Conservation (phyloP, 2,329 filamentous ascomycete genomes). For the Talaromyces verruculosus region DNA sequence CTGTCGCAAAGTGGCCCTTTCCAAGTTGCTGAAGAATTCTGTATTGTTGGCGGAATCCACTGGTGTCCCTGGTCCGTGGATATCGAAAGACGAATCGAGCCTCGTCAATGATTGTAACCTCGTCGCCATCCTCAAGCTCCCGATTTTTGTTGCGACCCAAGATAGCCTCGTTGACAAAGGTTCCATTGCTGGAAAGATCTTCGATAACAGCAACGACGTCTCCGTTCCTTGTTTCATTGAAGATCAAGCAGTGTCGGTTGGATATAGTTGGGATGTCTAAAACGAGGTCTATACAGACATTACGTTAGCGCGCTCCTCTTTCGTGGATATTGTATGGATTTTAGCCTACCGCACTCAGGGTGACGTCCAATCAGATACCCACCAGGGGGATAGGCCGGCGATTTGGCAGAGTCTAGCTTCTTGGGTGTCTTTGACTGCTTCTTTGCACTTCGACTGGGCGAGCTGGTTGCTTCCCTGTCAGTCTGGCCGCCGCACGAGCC, state of each 20-base stretch:
- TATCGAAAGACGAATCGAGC: slow-evolving; percentile 91
- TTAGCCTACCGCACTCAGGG: slow-evolving; percentile 78
- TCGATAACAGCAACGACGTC: slow-evolving; percentile 72
- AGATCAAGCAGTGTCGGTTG: slow-evolving; percentile 65
- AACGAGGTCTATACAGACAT: slow-evolving; percentile 58
- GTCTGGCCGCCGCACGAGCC: slow-evolving; percentile 34
- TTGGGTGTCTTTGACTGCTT: slow-evolving; percentile 54
- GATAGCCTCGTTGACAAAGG: slow-evolving; percentile 88
- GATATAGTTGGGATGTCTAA: slow-evolving; percentile 79
- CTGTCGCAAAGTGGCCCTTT: slow-evolving; percentile 92
- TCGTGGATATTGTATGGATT: neutral
- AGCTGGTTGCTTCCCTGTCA: slow-evolving; percentile 41
- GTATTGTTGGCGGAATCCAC: slow-evolving; percentile 83
- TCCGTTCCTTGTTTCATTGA: slow-evolving; percentile 58
- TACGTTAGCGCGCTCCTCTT: slow-evolving; percentile 23
- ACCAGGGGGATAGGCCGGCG: slow-evolving; percentile 61
- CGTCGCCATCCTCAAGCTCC: slow-evolving; percentile 84
- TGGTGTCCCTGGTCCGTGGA: slow-evolving; percentile 70
- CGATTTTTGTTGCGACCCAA: slow-evolving; percentile 89
- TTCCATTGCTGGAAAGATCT: slow-evolving; percentile 93
- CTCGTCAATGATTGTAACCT: slow-evolving; percentile 81
- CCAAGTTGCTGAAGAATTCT: slow-evolving; percentile 80
- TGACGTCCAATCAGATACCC: slow-evolving; percentile 93
- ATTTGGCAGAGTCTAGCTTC: slow-evolving; percentile 59
- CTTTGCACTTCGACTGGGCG: slow-evolving; percentile 36